These are phyloP conservation scores for Beauveria rudraprayagi DNA, from an alignment of 2,329 filamentous ascomycete species.

Conservation along the genomic window DNA sequence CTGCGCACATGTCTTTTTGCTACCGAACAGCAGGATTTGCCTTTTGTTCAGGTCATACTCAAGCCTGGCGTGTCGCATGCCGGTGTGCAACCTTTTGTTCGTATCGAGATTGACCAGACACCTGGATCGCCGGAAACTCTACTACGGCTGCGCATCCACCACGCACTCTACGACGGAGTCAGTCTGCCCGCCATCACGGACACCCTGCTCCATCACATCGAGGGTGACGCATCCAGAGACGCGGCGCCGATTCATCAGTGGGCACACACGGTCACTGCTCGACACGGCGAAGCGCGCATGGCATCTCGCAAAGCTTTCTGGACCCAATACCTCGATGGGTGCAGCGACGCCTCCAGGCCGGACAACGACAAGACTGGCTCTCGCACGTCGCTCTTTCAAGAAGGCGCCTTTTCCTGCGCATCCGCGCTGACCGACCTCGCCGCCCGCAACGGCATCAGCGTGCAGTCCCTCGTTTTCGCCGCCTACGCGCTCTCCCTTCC, in stretches of 20 bases:
- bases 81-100: constrained; percentile 18
- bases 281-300: constrained; percentile 13
- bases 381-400: constrained; percentile 20
- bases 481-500: constrained; percentile 37
- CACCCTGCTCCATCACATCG: constrained; percentile 22
- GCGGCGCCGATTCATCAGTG: not conserved
- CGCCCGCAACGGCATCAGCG: constrained; percentile 48
- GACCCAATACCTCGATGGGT: constrained; percentile 28
- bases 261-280: constrained; percentile 33
- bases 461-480: constrained; percentile 41
- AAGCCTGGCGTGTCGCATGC: constrained; percentile 9
- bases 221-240: not conserved
- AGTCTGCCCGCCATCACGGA: constrained; percentile 60
- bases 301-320: constrained; percentile 29
- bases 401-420: not conserved
- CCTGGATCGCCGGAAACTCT: constrained; percentile 15
- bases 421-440: constrained; percentile 21
- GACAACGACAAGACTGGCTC: constrained; percentile 19
- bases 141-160: constrained; percentile 61
- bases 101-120: constrained; percentile 12
- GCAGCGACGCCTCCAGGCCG: constrained; percentile 13
- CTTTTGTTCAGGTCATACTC: constrained; percentile 58
- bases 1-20: constrained; percentile 61
- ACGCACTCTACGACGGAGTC: constrained; percentile 81
- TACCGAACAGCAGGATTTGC: constrained; percentile 35